A percentile compares a stretch with the other conserved stretches of the same genome.
phyloP scores from a whole-genome alignment of 495 filamentous ascomycete genomes.

The Tuber melanosporum region DNA sequence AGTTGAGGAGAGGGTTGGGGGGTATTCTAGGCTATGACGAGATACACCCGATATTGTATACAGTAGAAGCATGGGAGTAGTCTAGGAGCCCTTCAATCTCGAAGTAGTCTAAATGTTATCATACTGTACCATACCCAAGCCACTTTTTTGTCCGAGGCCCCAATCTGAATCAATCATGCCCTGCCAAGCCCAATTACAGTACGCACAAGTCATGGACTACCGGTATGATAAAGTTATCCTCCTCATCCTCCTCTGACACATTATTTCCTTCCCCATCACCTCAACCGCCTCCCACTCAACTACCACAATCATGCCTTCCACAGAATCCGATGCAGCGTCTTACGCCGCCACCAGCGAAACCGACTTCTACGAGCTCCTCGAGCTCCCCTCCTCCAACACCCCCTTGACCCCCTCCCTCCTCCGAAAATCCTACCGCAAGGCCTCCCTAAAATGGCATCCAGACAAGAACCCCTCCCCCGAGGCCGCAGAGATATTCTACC shows the following conservation, averaged over 20 bases:
- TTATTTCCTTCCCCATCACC: neutral
- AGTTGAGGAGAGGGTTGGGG: slow-evolving; percentile 60
- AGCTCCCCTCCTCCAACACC: slow-evolving; percentile 56
- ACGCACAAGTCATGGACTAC: neutral
- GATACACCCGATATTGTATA: neutral
- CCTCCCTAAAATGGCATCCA: slow-evolving; percentile 86
- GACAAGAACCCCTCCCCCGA: slow-evolving; percentile 53
- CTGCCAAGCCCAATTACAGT: neutral
- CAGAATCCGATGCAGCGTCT: slow-evolving; percentile 36
- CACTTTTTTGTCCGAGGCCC: neutral
- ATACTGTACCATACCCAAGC: no score
- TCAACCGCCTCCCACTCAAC: neutral
- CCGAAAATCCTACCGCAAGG: slow-evolving; percentile 79
- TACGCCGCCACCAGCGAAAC: slow-evolving; percentile 51
- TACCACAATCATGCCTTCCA: slow-evolving; percentile 30
- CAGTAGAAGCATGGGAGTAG: neutral
- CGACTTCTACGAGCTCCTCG: slow-evolving; percentile 84
- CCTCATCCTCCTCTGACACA: neutral
- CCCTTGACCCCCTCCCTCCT: slow-evolving; percentile 54
- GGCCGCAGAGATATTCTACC: slow-evolving; percentile 59
- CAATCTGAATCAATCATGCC: neutral
- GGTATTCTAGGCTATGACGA: slow-evolving; percentile 40
- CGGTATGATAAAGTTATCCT: neutral
- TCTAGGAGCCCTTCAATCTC: neutral
- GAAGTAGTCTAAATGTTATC: neutral